Conservation (phyloP, 2,329 filamentous ascomycete species). For the Aspergillus fructus region DNA sequence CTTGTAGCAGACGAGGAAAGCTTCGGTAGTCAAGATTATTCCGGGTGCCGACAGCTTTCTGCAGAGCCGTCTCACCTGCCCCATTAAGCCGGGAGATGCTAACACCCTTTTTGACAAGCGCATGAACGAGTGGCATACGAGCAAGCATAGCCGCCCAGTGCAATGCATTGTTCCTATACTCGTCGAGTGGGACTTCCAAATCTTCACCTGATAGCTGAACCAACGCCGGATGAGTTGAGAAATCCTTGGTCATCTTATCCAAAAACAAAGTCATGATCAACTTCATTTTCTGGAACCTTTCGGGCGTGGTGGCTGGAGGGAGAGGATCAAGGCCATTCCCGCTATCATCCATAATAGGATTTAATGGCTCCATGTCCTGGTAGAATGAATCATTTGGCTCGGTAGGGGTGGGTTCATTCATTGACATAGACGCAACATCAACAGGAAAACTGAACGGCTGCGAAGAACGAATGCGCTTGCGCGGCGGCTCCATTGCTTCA, state of each 20-base stretch:
- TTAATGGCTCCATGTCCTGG: conserved; percentile 38
- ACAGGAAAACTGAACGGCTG: conserved; percentile 36
- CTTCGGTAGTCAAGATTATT: conserved; percentile 91
- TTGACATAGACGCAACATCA: conserved; percentile 34
- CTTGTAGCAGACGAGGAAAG: conserved; percentile 86
- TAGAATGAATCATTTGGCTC: conserved; percentile 50
- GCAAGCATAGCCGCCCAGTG: conserved; percentile 96
- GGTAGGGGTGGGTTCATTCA: conserved; percentile 44
- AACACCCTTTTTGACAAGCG: conserved; percentile 79
- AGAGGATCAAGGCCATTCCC: conserved; percentile 42
- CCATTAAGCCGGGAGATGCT: conserved; percentile 86
- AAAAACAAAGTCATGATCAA: conserved; percentile 81
- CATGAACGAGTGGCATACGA: conserved; percentile 75
- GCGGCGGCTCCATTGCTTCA: conserved; percentile 70
- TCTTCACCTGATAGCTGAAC: conserved; percentile 73
- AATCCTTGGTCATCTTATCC: conserved; percentile 69
- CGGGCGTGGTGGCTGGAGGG: conserved; percentile 56
- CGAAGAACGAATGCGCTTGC: conserved; percentile 67
- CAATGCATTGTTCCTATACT: conserved; percentile 79
- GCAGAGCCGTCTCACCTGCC: conserved; percentile 86
- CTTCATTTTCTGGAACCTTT: conserved; percentile 76
- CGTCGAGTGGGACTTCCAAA: conserved; percentile 88
- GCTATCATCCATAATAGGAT: conserved; percentile 29
- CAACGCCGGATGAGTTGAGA: conserved; percentile 73
- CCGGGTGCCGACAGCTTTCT: conserved; percentile 87